Evolutionary conservation across 192 early-diverging fungal genomes (phyloP), one percentile per base, ranked within the genome.

Genomic region (Gaertneriomyces semiglobifer): DNA sequence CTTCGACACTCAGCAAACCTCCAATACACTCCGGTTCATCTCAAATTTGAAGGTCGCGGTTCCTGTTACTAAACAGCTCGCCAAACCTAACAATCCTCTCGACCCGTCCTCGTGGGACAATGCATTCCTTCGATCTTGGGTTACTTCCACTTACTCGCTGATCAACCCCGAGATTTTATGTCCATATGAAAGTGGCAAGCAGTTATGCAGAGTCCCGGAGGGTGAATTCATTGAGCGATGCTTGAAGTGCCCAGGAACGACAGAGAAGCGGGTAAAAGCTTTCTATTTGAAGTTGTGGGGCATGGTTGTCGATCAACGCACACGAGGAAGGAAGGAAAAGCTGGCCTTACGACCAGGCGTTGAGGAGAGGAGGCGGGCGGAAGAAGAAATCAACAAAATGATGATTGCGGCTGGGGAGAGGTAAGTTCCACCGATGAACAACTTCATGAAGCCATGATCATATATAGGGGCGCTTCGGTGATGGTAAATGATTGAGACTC

Each of bases 21-120:
- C 78, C 57, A 81, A 78, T 66, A 81, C 80, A 7, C 56, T 78
- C 41, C 63, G 78, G 0, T 81, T 78, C 65, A 51, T 78, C 54
- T 53, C 44, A 4, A 65, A 74, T 12, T 66, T 81, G 33, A 69
- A 74, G n/a, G 68, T 81, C 59, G 12, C 60, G 1, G 45, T 60
- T 33, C 46, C 55, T 14, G 18, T 39, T 41, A 4, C 53, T 46
- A 53, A 40, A 67, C 53, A 63, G 66, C 11, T 63, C 72, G 19
- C 41, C 48, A 6, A 25, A 18, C 7, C 65, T 43, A 16, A 61
- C 59, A 62, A 81, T 59, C 68, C 69, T 11, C 33, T 8, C 7
- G 66, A 81, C 63, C 80, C 80, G 11, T 25, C 73, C 19, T 64
- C 69, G 6, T 81, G 80, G 80, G 38, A 45, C 47, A 72, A 81